Evolutionary conservation across 768 basidiomycete species (phyloP), one percentile per base, ranked within the genome.

Genomic region (Tricholomella constricta): DNA sequence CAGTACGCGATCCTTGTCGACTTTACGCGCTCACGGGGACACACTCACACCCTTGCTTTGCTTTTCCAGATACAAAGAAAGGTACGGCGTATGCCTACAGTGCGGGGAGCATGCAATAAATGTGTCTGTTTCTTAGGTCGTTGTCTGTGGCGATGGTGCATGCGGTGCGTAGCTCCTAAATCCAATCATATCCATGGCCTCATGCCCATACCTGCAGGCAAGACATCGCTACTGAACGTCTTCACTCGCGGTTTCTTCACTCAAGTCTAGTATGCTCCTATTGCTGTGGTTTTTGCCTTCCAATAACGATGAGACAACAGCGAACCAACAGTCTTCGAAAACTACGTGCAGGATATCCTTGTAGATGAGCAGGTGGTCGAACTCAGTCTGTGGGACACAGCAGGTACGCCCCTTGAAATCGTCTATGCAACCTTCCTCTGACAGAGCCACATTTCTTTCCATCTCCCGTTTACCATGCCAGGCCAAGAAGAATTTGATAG

Each of bases 401-500:
- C 96, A 40, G 95, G 96, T 94, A 65, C 54, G 81, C 71, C 31
- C 43, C 29, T 15, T 7, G 25, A 9, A 46, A 11, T 41, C 19
- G 10, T 35, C 56, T 61, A 62, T 54, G 56, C 68, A 57, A 9
- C 68, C 64, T 69, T 66, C 51, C 41, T 55, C 54, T 61, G 45
- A 55, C 54, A 57, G 57, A 54, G 27, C 38, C 54, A 56, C 47
- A 40, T 54, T 27, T 36, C 36, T 48, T 46, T n/a, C 43, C 37
- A 43, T 48, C 38, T 51, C 17, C 41, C 54, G 26, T 58, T 58
- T 32, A 37, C 25, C 41, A 48, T 51, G 35, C 47, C 72, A 94
- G 93, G 93, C 37, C 94, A 96, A 70, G 94, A 96, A 75, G 94
- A 96, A 64, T 98, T 98, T 65, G 96, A 96, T 66, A 79, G 94